Percentiles rank a stretch among this genome's conserved stretches.
Conservation (phyloP, 371 early-diverging fungal species). For the Rhizopus microsporus region DNA sequence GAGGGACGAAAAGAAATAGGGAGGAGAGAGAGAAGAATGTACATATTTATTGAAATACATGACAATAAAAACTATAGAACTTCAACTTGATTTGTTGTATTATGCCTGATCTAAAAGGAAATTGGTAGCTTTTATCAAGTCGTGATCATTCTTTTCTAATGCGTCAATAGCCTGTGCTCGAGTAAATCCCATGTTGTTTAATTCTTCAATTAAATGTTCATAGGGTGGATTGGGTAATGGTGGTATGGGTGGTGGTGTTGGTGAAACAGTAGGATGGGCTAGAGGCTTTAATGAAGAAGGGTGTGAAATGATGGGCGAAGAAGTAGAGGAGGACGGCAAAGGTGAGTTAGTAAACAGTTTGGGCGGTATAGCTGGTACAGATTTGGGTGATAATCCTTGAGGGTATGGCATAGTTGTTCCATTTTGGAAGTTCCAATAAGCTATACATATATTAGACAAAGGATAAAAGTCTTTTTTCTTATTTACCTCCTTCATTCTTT, state of each 20-base stretch:
- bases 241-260: conserved; percentile 18
- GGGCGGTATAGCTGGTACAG: conserved; percentile 27
- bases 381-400: conserved; percentile 10
- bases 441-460: conserved; percentile 5
- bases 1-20: not conserved
- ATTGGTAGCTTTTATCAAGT: conserved; percentile 78
- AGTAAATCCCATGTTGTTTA: conserved; percentile 81
- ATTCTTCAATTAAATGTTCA: conserved; percentile 40
- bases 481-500: conserved; percentile 33
- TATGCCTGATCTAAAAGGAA: conserved; percentile 70
- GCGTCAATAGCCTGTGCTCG: conserved; percentile 76
- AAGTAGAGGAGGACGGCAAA: conserved; percentile 15
- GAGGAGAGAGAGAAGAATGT: not conserved
- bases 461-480: not conserved
- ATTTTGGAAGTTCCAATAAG: conserved; percentile 25
- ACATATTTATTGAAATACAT: conserved; percentile 2
- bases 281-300: conserved; percentile 3
- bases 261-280: conserved; percentile 7
- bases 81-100: not conserved
- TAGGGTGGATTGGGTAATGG: conserved; percentile 11
- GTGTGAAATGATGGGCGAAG: conserved; percentile 17
- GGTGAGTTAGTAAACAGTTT: conserved; percentile 21
- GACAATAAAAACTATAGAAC: not conserved
- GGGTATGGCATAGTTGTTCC: conserved; percentile 9
- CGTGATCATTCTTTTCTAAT: conserved; percentile 77